Evolutionary conservation across 176 grass and related monocot species (phyloP).

Genomic region (Saccharum spontaneum): DNA sequence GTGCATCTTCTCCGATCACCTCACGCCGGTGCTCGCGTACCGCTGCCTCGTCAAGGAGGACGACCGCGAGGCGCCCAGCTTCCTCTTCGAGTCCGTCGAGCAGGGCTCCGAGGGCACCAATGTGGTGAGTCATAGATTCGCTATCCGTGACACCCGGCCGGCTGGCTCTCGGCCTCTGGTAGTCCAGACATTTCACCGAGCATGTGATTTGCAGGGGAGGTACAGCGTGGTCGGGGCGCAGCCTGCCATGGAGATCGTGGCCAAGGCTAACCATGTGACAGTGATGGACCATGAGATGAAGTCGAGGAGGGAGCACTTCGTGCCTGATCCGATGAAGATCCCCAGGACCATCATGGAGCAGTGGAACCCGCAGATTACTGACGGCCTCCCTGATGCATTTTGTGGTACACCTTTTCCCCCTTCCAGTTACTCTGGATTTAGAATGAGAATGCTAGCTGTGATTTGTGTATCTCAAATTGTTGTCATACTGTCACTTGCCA

Average conservation of each 20-base stretch:
- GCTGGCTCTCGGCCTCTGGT: not conserved
- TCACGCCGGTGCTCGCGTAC: constrained; percentile 87
- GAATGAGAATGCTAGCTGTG: not conserved
- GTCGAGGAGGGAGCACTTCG: constrained; percentile 51
- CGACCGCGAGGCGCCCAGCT: constrained; percentile 87
- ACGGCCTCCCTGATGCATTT: constrained; percentile 75
- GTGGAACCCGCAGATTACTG: constrained; percentile 62
- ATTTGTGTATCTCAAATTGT: not conserved
- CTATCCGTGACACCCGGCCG: not conserved
- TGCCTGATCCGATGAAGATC: constrained; percentile 67
- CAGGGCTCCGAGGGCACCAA: constrained; percentile 82
- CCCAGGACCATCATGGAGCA: constrained; percentile 69
- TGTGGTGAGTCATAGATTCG: constrained; percentile 42
- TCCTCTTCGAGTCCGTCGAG: constrained; percentile 95
- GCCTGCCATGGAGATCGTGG: constrained; percentile 84
- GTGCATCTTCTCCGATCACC: constrained; percentile 84
- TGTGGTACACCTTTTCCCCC: constrained; percentile 51
- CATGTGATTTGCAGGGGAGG: constrained; percentile 52
- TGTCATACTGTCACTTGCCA: not conserved
- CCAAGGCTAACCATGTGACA: constrained; percentile 59
- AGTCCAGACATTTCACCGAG: not conserved
- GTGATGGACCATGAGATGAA: constrained; percentile 77
- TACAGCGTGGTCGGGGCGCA: constrained; percentile 88
- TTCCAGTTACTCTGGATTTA: not conserved
- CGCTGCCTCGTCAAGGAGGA: constrained; percentile 89